Evolutionary conservation across 768 basidiomycete species (phyloP).

Genomic region (Exidia glandulosa): DNA sequence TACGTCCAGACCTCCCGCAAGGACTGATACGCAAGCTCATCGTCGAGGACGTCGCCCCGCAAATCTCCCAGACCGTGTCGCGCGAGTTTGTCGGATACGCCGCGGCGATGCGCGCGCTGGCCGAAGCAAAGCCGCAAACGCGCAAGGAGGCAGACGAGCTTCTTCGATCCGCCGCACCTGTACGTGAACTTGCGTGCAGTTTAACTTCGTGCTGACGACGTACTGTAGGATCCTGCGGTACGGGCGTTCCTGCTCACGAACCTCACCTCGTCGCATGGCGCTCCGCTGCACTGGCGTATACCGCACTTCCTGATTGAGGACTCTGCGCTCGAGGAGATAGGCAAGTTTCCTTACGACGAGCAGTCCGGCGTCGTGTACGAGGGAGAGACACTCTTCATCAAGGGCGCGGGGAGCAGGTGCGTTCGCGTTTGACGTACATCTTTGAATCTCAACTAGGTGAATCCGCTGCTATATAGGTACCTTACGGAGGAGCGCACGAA

Average conservation of each 20-base stretch:
- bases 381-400: conserved; percentile 61
- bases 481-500: conserved; percentile 64
- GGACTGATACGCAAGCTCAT: conserved; percentile 46
- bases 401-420: conserved; percentile 67
- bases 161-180: conserved; percentile 52
- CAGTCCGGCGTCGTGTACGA: conserved; percentile 40
- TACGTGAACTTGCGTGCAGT: conserved; percentile 18
- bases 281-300: conserved; percentile 53
- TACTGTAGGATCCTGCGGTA: conserved; percentile 51
- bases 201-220: background rate
- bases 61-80: conserved; percentile 37
- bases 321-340: conserved; percentile 51
- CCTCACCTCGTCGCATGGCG: conserved; percentile 31
- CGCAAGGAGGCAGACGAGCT: conserved; percentile 62
- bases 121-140: conserved; percentile 42
- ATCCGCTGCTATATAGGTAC: conserved; percentile 33
- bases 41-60: conserved; percentile 75
- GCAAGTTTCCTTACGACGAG: conserved; percentile 64
- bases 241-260: conserved; percentile 86
- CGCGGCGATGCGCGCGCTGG: conserved; percentile 63
- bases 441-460: background rate
- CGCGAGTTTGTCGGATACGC: conserved; percentile 58
- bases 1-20: conserved; percentile 31
- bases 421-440: conserved; percentile 13
- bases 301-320: conserved; percentile 56